Evolutionary conservation across 202 grass and related monocot genomes (phyloP), one percentile per base, ranked within the genome.

Genomic region (Panicum virgatum): DNA sequence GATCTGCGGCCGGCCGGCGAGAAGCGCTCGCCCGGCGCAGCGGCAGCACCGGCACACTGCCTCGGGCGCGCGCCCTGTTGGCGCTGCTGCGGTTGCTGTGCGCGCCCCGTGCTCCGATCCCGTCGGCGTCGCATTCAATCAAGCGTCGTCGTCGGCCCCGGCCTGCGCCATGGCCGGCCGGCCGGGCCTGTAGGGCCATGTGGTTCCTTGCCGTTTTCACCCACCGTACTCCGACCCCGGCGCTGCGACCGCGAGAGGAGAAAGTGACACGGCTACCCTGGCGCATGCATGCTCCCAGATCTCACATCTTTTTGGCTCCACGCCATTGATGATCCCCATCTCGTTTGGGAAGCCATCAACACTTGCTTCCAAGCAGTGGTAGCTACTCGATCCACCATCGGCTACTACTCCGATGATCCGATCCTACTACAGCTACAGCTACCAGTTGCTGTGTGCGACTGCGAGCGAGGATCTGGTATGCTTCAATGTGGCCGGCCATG

Each of bases 131-230:
- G 51, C 77, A 80, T 86, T 75, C 61, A 61, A 60, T 75, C 61
- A 64, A 36, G 60, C 60, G 0, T 18, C 14, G 56, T 23, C 54
- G 2, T 57, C 11, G 13, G 6, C 26, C 26, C 29, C 29, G 0
- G 29, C 14, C 60, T 37, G 61, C 61, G 51, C 51, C 51, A 53
- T 6, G 56, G 11, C 53, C 59, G 58, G 5, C 13, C 5, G 60
- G 29, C 30, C 30, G 60, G 62, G 3, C 34, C 30, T 20, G 27
- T 15, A 15, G 16, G 69, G 16, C 80, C 34, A 72, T 72, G 66
- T 75, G 81, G 76, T 84, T 84, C 62, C 81, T 80, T 75, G 9
- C 86, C 75, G 86, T 88, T 88, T 84, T 47, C 66, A 75, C 81
- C 69, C 52, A 53, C 72, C 43, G 67, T 47, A 70, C 25, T 18